Evolutionary conservation across 2,329 filamentous ascomycete genomes (phyloP).

Genomic region (Colletotrichum ledebouriae): DNA sequence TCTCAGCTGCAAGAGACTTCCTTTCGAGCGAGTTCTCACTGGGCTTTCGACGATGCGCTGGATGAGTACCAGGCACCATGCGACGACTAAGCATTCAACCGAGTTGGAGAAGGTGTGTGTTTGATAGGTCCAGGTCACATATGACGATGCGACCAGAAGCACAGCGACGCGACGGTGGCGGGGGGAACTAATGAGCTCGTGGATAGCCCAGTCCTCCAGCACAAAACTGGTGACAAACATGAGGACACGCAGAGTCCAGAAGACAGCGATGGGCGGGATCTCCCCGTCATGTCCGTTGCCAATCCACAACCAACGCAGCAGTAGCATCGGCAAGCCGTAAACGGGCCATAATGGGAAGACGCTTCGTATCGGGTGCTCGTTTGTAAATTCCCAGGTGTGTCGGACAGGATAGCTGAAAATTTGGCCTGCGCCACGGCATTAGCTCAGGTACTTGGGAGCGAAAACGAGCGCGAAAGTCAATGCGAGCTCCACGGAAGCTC

Average conservation of each 20-base stretch:
- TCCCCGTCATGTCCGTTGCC: conserved; percentile 83
- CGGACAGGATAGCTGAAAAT: conserved; percentile 93
- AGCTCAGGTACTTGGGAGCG: conserved; percentile 38
- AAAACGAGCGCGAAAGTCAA: conserved; percentile 33
- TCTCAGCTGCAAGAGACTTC: not conserved
- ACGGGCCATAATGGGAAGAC: conserved; percentile 96
- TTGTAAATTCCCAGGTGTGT: conserved; percentile 96
- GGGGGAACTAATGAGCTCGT: conserved; percentile 86
- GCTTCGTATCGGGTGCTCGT: conserved; percentile 89
- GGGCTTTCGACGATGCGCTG: conserved; percentile 85
- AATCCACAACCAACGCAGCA: conserved; percentile 92
- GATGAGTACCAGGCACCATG: conserved; percentile 94
- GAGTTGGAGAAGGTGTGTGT: conserved; percentile 99
- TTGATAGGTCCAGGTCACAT: conserved; percentile 99
- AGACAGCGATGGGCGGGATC: conserved; percentile 86
- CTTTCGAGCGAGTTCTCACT: conserved; percentile 62
- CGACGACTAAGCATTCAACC: conserved; percentile 90
- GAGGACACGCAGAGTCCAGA: conserved; percentile 87
- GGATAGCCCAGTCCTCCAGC: conserved; percentile 95
- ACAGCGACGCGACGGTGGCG: conserved; percentile 80
- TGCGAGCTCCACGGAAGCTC: conserved; percentile 30
- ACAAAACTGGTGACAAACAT: conserved; percentile 98
- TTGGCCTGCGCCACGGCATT: conserved; percentile 71
- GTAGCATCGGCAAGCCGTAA: conserved; percentile 93
- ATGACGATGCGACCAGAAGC: conserved; percentile 91